Base-by-base conservation (phyloP, 208 protist genomes). In the Herpetomonas samuelpessoai region DNA sequence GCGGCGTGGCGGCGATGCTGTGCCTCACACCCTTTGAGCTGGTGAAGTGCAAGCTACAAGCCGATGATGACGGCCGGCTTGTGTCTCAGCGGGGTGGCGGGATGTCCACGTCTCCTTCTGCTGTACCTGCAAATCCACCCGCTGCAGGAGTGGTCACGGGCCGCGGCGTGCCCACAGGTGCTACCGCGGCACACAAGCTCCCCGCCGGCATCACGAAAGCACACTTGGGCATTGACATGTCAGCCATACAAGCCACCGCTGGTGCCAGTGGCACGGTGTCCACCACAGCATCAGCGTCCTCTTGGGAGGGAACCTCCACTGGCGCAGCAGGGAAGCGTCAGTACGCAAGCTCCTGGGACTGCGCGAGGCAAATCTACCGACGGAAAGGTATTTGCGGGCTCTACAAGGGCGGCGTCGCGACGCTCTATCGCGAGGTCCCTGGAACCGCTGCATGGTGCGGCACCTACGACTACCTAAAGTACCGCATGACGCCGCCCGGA, bases 31-130 rank as follows among this genome's bases (percentile, higher is more conserved):
- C 91, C 0, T 83, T 95, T 35, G 88, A 95, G 62, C 67, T 93
- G 19, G 74, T 96, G 28, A 95, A 93, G 86, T 95, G 86, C 51
- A 70, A 60, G 30, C 72, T 96, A 81, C 88, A 95, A 68, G 80
- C 80, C 0, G 85, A 84, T 44, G 81, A 82, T 54, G 19, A 21
- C 30, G 9, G 4, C 25, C 14, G 21, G 47, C 27, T 16, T 16
- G 24, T n/a, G n/a, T n/a, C n/a, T n/a, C n/a, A n/a, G n/a, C n/a
- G n/a, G n/a, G n/a, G n/a, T n/a, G n/a, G n/a, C n/a, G n/a, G n/a
- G n/a, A n/a, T n/a, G n/a, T n/a, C n/a, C n/a, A n/a, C n/a, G n/a
- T n/a, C n/a, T n/a, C n/a, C n/a, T n/a, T n/a, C n/a, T n/a, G n/a
- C n/a, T n/a, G n/a, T n/a, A n/a, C n/a, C n/a, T n/a, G n/a, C n/a